A percentile compares a stretch with the other conserved stretches of the same genome.
Conservation (phyloP, 805 yeast genomes). For the Starmerella potacharoeniae region DNA sequence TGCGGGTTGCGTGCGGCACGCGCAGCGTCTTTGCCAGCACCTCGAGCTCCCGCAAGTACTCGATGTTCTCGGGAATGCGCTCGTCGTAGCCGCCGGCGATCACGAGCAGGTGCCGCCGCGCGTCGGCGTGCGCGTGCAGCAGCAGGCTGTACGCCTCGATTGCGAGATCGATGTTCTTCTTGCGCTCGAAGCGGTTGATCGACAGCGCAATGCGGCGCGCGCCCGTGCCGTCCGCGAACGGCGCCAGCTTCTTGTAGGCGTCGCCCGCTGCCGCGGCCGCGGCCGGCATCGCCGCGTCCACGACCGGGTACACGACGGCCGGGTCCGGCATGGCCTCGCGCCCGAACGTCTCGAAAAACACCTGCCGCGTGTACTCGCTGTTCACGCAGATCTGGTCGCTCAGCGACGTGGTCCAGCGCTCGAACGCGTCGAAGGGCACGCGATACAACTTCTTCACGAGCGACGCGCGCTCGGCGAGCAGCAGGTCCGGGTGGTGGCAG, state of each 20-base stretch:
- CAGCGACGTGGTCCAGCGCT: conserved; percentile 63
- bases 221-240: background rate
- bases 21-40: conserved; percentile 36
- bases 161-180: conserved; percentile 74
- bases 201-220: conserved; percentile 41
- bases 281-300: conserved; percentile 33
- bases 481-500: conserved; percentile 92
- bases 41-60: conserved; percentile 53
- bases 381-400: conserved; percentile 81
- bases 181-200: conserved; percentile 78
- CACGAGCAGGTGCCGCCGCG: conserved; percentile 37
- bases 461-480: conserved; percentile 51
- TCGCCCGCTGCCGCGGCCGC: background rate
- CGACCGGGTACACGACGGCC: conserved; percentile 68
- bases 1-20: conserved; percentile 37
- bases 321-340: conserved; percentile 30
- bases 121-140: conserved; percentile 27
- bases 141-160: conserved; percentile 50
- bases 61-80: conserved; percentile 62
- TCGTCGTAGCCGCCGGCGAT: conserved; percentile 88
- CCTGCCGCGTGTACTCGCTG: conserved; percentile 64
- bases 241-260: conserved; percentile 8
- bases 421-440: conserved; percentile 70
- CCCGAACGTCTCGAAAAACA: conserved; percentile 56
- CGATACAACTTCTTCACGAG: conserved; percentile 55